These are phyloP conservation scores for Ricinus communis DNA, from an alignment of 345 rosid species.

Conservation along the genomic window DNA sequence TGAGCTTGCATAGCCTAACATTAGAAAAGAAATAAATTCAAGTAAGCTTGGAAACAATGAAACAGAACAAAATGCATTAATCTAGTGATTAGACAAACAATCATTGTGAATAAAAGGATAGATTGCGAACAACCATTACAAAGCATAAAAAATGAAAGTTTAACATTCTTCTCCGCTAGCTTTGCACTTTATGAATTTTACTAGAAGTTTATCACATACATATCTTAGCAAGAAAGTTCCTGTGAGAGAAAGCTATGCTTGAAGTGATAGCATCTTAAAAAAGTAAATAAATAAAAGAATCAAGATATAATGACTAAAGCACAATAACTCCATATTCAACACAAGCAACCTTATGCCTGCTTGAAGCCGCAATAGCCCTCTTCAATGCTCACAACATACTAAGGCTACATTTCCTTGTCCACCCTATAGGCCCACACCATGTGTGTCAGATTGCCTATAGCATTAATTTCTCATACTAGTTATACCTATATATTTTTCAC, in stretches of 20 bases:
- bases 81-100: constrained; percentile 8
- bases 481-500: too few species aligned
- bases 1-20: constrained; percentile 75
- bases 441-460: too few species aligned
- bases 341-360: too few species aligned
- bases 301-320: too few species aligned
- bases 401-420: too few species aligned
- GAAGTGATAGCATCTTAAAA: too few species aligned
- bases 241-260: background rate
- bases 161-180: background rate
- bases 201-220: background rate
- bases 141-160: background rate
- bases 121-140: background rate
- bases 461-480: too few species aligned
- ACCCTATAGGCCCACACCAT: too few species aligned
- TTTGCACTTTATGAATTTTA: background rate
- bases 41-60: constrained; percentile 1
- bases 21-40: constrained; percentile 12
- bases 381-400: too few species aligned
- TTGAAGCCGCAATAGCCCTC: too few species aligned
- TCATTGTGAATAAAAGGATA: background rate
- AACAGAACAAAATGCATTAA: background rate
- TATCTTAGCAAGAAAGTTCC: background rate
- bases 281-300: too few species aligned
- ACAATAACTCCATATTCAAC: too few species aligned